Evolutionary conservation across 257 asterid species (phyloP).

Genomic region (Verbascum thapsus): DNA sequence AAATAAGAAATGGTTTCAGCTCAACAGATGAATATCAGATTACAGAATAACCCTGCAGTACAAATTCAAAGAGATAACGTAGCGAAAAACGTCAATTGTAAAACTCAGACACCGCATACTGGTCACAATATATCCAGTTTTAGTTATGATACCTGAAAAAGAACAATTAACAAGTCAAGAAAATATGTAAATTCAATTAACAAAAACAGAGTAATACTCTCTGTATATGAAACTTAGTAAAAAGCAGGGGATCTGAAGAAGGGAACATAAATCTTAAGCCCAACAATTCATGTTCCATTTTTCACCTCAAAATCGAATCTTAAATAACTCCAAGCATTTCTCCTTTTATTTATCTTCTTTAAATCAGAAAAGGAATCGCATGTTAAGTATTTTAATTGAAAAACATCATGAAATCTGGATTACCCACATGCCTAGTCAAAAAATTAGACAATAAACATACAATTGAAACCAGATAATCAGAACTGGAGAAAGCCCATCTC

Average conservation of each 20-base stretch:
- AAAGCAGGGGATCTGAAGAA: slow-evolving; percentile 31
- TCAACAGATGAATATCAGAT: slow-evolving; percentile 24
- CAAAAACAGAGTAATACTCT: neutral
- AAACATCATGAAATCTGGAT: no score
- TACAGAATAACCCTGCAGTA: slow-evolving; percentile 68
- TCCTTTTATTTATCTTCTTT: slow-evolving; percentile 31
- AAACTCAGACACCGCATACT: slow-evolving; percentile 58
- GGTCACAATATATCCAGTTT: slow-evolving; percentile 34
- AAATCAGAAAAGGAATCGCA: no score
- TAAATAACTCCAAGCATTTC: slow-evolving; percentile 7
- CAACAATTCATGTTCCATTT: slow-evolving; percentile 40
- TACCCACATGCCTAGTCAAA: no score
- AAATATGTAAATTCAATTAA: slow-evolving; percentile 19
- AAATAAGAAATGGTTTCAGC: neutral
- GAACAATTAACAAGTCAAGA: slow-evolving; percentile 3
- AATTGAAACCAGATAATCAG: neutral
- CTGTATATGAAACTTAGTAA: slow-evolving; percentile 18
- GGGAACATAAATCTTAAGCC: no score
- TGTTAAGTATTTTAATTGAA: no score
- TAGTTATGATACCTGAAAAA: slow-evolving; percentile 40
- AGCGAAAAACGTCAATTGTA: no score
- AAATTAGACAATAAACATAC: no score
- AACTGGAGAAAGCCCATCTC: neutral
- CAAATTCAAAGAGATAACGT: slow-evolving; percentile 58
- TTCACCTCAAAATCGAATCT: slow-evolving; percentile 43